A percentile compares a stretch with the other conserved stretches of the same genome.
Conservation (phyloP, 495 filamentous ascomycete genomes). For the Beverwykella pulmonaria region DNA sequence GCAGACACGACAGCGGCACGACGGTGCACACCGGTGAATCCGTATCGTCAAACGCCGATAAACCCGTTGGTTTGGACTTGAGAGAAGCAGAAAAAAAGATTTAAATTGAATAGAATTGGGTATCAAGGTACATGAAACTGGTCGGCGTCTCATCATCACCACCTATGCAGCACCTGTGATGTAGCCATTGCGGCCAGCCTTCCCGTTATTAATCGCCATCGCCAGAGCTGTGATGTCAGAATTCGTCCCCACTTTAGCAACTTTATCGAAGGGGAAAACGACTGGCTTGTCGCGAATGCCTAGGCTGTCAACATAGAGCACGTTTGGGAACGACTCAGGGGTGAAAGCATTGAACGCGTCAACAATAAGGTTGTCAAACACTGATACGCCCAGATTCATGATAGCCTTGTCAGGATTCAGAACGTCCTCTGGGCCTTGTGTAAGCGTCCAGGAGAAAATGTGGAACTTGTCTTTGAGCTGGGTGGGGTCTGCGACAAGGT, state of each 20-base stretch:
- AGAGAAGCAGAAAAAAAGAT: too few relatives aligned
- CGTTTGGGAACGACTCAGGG: slow-evolving; percentile 34
- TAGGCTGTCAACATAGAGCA: slow-evolving; percentile 33
- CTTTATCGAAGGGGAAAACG: slow-evolving; percentile 31
- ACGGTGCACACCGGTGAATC: not conserved
- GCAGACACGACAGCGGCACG: not conserved
- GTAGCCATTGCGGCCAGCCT: slow-evolving; percentile 25
- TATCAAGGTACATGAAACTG: slow-evolving; percentile 1
- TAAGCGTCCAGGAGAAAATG: slow-evolving; percentile 40
- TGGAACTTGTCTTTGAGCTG: slow-evolving; percentile 34
- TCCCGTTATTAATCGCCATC: slow-evolving; percentile 35
- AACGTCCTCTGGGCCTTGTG: slow-evolving; percentile 35
- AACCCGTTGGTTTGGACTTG: not conserved
- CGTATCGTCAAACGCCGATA: not conserved
- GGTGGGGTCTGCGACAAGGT: slow-evolving; percentile 18
- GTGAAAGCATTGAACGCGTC: slow-evolving; percentile 36
- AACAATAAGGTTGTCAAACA: slow-evolving; percentile 26
- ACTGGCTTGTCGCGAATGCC: slow-evolving; percentile 33
- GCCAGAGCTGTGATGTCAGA: slow-evolving; percentile 28
- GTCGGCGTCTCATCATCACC: slow-evolving; percentile 7
- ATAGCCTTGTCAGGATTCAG: slow-evolving; percentile 35
- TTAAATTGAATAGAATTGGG: not conserved
- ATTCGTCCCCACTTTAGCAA: slow-evolving; percentile 12
- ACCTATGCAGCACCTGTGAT: slow-evolving; percentile 8
- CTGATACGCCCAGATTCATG: slow-evolving; percentile 31